Evolutionary conservation across 2,329 filamentous ascomycete species (phyloP), one percentile per base, ranked within the genome.

Genomic region (Sporothrix schenckii): DNA sequence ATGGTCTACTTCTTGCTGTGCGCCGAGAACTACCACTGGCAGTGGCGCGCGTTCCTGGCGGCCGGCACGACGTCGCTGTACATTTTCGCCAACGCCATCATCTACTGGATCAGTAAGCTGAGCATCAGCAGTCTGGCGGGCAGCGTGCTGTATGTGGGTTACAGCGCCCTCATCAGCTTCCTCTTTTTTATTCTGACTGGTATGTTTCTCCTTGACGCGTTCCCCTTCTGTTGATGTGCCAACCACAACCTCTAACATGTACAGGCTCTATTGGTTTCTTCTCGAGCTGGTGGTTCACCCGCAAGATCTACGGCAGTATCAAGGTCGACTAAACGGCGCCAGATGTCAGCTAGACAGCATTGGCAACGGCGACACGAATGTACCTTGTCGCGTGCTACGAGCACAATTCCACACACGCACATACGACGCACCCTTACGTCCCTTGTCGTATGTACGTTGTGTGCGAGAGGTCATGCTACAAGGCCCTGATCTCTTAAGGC

Each of bases 21-120:
- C 78, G 90, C 92, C 0, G 95, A 99, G 82, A 95, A 99, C 81
- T 99, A 99, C 81, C 92, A 97, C 80, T 99, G 95, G 95, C 95
- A 98, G 77, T 99, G 95, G 95, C 89, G 95, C 68, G 90, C 93
- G 6, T 99, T 99, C 83, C 86, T 93, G 72, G 94, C 93, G 2
- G 93, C 93, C 0, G 95, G 95, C 71, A 94, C 93, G 77, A 96
- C 91, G 68, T 94, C 94, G 1, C 87, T 88, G 16, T 99, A 98
- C 78, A 93, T 99, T 60, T 98, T 98, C 80, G 82, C 91, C 52
- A 96, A 97, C 80, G 94, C 93, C 68, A 81, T 99, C 75, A 85
- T 97, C 68, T 98, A 97, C 81, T 95, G 95, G 87, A 83, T 93
- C 49, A 94, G 92, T 76, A 93, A 94, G 79, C 85, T 98, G 71